phyloP scores from a whole-genome alignment of 148 eudicot species.

The Camellia sinensis region DNA sequence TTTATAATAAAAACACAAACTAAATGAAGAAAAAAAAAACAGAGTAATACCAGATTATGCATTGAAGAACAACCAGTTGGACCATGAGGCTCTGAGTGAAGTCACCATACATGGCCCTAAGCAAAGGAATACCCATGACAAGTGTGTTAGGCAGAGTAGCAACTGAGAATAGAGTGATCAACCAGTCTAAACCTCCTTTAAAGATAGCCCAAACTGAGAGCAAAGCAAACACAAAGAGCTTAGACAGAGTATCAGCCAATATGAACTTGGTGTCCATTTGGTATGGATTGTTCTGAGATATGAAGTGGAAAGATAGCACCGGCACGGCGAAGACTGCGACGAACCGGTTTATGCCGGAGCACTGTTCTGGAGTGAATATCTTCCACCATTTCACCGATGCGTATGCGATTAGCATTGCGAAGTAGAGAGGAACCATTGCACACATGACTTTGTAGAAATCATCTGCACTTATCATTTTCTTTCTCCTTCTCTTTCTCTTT shows the following conservation, averaged over 20 bases:
- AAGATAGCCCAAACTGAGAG: conserved; percentile 31
- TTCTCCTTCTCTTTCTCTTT: not conserved
- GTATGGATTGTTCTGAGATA: conserved; percentile 40
- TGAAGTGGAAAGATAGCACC: conserved; percentile 47
- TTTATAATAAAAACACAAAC: too few relatives aligned
- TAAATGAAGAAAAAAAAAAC: not conserved
- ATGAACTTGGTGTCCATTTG: conserved; percentile 41
- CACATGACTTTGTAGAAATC: conserved; percentile 44
- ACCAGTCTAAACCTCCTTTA: conserved; percentile 33
- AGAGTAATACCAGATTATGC: conserved; percentile 39
- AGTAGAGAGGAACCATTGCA: conserved; percentile 44
- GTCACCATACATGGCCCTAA: conserved; percentile 49
- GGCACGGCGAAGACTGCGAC: conserved; percentile 48
- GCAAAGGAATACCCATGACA: conserved; percentile 50
- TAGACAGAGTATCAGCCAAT: conserved; percentile 34
- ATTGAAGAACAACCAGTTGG: conserved; percentile 43
- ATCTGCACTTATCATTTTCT: conserved; percentile 28
- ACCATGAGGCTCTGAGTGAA: conserved; percentile 39
- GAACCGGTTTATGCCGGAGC: conserved; percentile 48
- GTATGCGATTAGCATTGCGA: conserved; percentile 44
- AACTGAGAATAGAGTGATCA: conserved; percentile 43
- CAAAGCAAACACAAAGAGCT: conserved; percentile 25
- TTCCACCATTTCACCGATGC: conserved; percentile 42
- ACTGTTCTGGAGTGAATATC: conserved; percentile 39
- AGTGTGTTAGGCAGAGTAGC: conserved; percentile 45